These are phyloP conservation scores for Apiospora pterosperma DNA, from an alignment of 2,329 filamentous ascomycete species.

Conservation along the genomic window DNA sequence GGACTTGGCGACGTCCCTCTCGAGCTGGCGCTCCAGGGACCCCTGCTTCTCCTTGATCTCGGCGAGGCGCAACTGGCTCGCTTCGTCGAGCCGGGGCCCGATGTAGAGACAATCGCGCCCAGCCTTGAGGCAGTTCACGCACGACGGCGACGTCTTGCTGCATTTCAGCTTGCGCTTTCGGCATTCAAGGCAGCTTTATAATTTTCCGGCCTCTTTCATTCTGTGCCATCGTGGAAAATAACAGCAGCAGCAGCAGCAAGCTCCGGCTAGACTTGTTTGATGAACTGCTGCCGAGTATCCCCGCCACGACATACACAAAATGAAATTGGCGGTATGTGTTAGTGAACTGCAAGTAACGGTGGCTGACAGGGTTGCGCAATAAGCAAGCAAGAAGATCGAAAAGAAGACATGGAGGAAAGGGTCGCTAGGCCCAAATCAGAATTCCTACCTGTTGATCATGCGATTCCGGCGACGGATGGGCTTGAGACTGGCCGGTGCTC, in stretches of 20 bases:
- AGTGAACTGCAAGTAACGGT: background rate
- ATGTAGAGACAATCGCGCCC: conserved; percentile 60
- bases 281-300: background rate
- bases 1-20: conserved; percentile 60
- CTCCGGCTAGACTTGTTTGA: background rate
- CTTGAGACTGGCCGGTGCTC: conserved; percentile 25
- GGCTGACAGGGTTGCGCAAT: background rate
- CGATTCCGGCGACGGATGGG: conserved; percentile 58
- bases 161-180: conserved; percentile 76
- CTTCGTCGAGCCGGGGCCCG: conserved; percentile 64
- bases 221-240: background rate
- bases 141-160: conserved; percentile 66
- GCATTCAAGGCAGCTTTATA: conserved; percentile 37
- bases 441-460: conserved; percentile 58
- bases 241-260: background rate
- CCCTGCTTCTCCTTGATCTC: conserved; percentile 80
- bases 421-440: background rate
- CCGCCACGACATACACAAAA: background rate
- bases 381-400: background rate
- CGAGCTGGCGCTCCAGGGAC: conserved; percentile 65
- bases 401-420: background rate
- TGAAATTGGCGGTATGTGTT: background rate
- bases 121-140: conserved; percentile 60
- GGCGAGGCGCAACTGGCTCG: conserved; percentile 65
- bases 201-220: background rate